A percentile compares a stretch with the other conserved stretches of the same genome.
These are phyloP conservation scores for Wallemia mellicola DNA, from an alignment of 1,284 basidiomycete species.

Conservation along the genomic window DNA sequence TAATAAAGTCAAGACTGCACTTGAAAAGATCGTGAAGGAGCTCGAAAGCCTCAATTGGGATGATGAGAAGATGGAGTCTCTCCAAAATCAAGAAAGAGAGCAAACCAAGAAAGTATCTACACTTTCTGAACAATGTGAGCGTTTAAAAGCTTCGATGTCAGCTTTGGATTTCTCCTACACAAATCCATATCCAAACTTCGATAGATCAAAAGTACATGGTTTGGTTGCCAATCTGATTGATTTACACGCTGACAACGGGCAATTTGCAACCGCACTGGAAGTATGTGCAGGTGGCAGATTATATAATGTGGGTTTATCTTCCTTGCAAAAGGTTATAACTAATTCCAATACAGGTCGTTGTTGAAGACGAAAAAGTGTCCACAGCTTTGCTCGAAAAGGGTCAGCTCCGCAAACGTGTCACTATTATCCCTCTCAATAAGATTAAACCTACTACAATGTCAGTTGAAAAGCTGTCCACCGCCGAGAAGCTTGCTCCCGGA, in stretches of 20 bases:
- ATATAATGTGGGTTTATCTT: slow-evolving; percentile 28
- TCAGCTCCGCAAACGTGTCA: slow-evolving; percentile 60
- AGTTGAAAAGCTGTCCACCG: slow-evolving; percentile 44
- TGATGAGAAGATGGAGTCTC: slow-evolving; percentile 31
- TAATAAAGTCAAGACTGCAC: slow-evolving; percentile 27
- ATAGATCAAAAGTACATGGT: slow-evolving; percentile 64
- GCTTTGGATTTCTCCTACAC: slow-evolving; percentile 59
- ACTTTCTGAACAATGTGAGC: slow-evolving; percentile 31
- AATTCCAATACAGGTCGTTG: slow-evolving; percentile 29
- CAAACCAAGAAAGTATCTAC: neutral
- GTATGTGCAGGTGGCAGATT: slow-evolving; percentile 68
- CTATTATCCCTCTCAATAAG: slow-evolving; percentile 78
- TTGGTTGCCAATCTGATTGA: slow-evolving; percentile 61
- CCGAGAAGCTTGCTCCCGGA: slow-evolving; percentile 43
- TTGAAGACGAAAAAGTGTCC: slow-evolving; percentile 66
- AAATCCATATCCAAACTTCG: slow-evolving; percentile 49
- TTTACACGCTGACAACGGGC: slow-evolving; percentile 35
- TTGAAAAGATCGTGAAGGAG: slow-evolving; percentile 27
- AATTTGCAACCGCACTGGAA: slow-evolving; percentile 69
- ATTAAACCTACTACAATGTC: slow-evolving; percentile 42
- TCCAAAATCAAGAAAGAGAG: slow-evolving; percentile 2
- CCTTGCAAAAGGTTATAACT: neutral
- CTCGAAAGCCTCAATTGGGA: slow-evolving; percentile 46
- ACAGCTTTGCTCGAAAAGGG: slow-evolving; percentile 59
- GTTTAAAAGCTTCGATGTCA: slow-evolving; percentile 33